Evolutionary conservation across 345 rosid species (phyloP), one percentile per base, ranked within the genome.

Genomic region (Conringia planisiliqua): DNA sequence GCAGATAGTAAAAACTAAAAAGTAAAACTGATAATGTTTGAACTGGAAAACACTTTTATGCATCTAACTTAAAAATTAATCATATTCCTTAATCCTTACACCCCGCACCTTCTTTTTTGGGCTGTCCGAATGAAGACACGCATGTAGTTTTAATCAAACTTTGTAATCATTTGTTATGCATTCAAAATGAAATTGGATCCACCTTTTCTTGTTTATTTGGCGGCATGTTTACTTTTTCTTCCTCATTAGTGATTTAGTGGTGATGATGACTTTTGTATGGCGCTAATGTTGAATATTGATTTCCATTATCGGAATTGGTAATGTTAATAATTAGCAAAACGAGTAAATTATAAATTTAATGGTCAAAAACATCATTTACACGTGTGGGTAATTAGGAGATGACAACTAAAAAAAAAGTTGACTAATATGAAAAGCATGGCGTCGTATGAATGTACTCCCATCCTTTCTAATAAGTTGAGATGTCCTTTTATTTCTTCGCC

Each of bases 81-180:
- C 48, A 65, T 43, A 35, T 64, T 56, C 40, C 48, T 44, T 65
- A 44, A 32, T 40, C 56, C 58, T 64, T 24, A 66, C 51, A 65
- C 26, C 26, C 32, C 5, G 7, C 71, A 46, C 42, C 27, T 18
- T 66, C 26, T 48, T 30, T 30, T 47, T 39, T 40, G 10, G 29
- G 73, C 63, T 68, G 68, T 67, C 65, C 22, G 17, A 66, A 36
- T 35, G 51, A 75, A 75, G 74, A 60, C 69, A 60, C 79, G 79
- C 74, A 22, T 75, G 56, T 51, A 68, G 33, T 68, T 59, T 40
- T 10, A 60, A 39, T 20, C 73, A 30, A 42, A 39, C 36, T 38
- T 59, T 60, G 62, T 40, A 60, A 68, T 68, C 13, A 68, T 51
- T 24, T 22, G 32, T 61, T 61, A 68, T 68, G 30, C 47, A 68